Base-by-base conservation (phyloP, 2,329 filamentous ascomycete genomes). In the Didymella keratinophila region DNA sequence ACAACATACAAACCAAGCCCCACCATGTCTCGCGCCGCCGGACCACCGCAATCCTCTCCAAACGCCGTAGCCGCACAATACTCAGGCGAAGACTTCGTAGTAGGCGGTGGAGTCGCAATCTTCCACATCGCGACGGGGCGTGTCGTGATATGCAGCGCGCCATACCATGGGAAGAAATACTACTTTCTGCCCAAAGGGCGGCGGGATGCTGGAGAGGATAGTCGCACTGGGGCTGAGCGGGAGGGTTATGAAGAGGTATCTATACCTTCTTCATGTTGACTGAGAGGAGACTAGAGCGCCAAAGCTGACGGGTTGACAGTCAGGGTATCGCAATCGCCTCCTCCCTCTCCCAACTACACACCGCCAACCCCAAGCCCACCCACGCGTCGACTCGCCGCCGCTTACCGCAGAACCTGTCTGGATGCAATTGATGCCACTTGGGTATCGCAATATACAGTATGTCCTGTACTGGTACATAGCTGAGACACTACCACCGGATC, bases 161-260 rank as follows among this genome's bases (percentile, higher is more conserved):
- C 41, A n/a, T 55, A 65, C 8, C 57, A 63, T 4, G 71, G 66
- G 3, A 60, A 52, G 21, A 67, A 70, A 23, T 80, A 79, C 63
- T 82, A 76, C 65, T 83, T 83, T 64, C 66, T 83, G 9, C 81
- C 81, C 5, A 84, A 83, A 62, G 81, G 82, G 2, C 71, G 81
- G 5, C 68, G 78, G 25, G 81, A 83, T 66, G 79, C 78, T 0
- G 78, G 78, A 11, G 82, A 83, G 62, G 76, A 78, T n/a, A 76
- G 72, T 5, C 71, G 68, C 0, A 56, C 58, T 10, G 80, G 78
- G 0, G 82, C 81, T 0, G 78, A 81, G 53, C 71, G 82, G 28
- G 82, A 83, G 63, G 82, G 81, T 1, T 83, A 77, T 61, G 81
- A 83, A 65, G 81, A 83, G 68, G 78, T 79, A 66, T 18, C 30